Conservation (phyloP, 148 eudicot species). For the Camellia lanceoleosa region DNA sequence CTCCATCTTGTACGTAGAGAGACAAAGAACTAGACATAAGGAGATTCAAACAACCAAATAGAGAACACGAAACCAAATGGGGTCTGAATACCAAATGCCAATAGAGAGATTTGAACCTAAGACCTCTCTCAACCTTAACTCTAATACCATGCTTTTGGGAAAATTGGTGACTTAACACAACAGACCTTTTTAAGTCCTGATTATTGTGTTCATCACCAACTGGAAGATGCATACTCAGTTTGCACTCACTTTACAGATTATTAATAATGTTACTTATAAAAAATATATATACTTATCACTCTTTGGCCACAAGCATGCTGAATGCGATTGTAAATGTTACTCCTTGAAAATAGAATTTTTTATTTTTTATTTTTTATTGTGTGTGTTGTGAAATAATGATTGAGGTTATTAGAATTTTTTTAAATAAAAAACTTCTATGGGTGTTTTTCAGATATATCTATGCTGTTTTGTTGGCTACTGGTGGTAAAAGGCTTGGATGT, state of each 20-base stretch:
- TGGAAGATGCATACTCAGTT: background rate
- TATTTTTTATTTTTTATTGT: too few species aligned
- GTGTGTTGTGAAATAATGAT: background rate
- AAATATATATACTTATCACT: background rate
- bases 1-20: too few species aligned
- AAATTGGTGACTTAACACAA: too few species aligned
- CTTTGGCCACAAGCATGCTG: background rate
- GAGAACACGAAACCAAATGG: too few species aligned
- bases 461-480: background rate
- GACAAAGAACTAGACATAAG: too few species aligned
- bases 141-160: too few species aligned
- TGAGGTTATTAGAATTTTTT: background rate
- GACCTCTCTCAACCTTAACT: too few species aligned
- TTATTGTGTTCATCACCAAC: background rate
- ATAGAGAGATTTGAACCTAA: too few species aligned
- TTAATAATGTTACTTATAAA: background rate
- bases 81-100: too few species aligned
- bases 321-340: background rate
- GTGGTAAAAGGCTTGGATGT: background rate
- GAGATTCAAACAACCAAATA: too few species aligned
- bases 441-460: background rate
- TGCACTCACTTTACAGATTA: background rate
- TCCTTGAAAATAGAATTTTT: background rate
- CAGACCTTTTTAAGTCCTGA: background rate
- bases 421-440: background rate